Conservation (phyloP, 208 protist genomes). For the Acanthamoeba royreba region DNA sequence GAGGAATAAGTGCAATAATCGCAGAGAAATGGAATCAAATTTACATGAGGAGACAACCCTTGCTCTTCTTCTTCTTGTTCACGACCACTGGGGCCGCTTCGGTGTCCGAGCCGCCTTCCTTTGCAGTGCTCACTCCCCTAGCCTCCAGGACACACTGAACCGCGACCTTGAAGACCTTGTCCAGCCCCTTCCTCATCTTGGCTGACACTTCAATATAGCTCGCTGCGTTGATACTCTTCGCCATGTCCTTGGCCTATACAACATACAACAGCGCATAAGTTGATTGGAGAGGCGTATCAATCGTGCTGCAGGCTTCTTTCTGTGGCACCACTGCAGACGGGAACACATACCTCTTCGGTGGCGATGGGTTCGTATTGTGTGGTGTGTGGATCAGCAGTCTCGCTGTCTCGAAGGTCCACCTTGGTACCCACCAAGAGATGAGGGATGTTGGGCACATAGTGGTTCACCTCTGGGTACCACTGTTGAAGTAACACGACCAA, state of each 20-base stretch:
- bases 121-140: background rate
- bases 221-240: conserved; percentile 54
- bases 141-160: background rate
- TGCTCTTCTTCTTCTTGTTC: conserved; percentile 30
- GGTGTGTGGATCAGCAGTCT: conserved; percentile 68
- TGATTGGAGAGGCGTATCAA: background rate
- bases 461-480: conserved; percentile 74
- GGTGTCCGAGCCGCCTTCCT: background rate
- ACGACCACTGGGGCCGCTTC: background rate
- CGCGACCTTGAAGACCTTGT: conserved; percentile 57
- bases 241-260: conserved; percentile 41
- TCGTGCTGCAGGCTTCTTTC: background rate
- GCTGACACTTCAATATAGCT: conserved; percentile 70
- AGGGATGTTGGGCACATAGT: conserved; percentile 69
- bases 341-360: conserved; percentile 49
- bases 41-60: conserved; percentile 47
- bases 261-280: background rate
- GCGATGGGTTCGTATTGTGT: conserved; percentile 70
- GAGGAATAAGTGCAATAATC: too few species aligned
- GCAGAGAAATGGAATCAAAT: too few species aligned
- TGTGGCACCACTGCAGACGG: background rate
- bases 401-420: conserved; percentile 65
- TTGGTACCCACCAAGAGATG: conserved; percentile 69
- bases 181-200: conserved; percentile 58
- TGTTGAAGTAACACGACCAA: background rate